Evolutionary conservation across 2,329 filamentous ascomycete genomes (phyloP), one percentile per base, ranked within the genome.

Genomic region (Fusarium sarcochroum): DNA sequence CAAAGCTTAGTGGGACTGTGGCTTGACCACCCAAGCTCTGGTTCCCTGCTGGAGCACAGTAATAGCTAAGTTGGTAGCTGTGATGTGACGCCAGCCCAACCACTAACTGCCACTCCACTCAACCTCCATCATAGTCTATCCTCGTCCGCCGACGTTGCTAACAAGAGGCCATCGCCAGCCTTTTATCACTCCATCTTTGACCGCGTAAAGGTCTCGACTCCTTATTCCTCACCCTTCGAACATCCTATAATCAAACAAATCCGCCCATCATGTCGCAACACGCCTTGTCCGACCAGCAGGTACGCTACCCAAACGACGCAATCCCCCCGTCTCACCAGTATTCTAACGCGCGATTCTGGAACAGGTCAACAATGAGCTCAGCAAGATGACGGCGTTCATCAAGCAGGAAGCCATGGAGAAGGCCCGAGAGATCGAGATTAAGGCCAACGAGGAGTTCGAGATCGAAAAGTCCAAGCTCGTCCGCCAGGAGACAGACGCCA

Each of bases 351-450:
- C 56, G 35, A 53, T 23, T 44, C 25, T 30, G 44, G 14, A 46
- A 44, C 23, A 98, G 94, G 96, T 99, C 87, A 91, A 93, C 84
- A 91, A 93, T 84, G 96, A 99, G 90, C 93, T 99, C 83, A 94
- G 93, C 87, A 99, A 99, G 89, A 99, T 99, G 96, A 98, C 96
- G 63, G 95, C 94, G 79, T 99, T 99, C 89, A 99, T 99, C 90
- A 93, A 94, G 82, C 96, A 98, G 85, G 96, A 99, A 85, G 96
- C 96, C 62, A 89, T 92, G 77, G 96, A 99, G 81, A 99, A 99
- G 84, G 94, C 94, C 76, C 92, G 92, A 79, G 96, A 99, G 83
- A 98, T 99, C 82, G 90, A 96, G 78, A 91, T 98, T 84, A 98
- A 98, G 84, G 96, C 96, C 81, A 94, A 98, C 85, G 94, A 98